Conservation (phyloP, 1,139 yeast species). For the Debaryomycetaceae sp. region DNA sequence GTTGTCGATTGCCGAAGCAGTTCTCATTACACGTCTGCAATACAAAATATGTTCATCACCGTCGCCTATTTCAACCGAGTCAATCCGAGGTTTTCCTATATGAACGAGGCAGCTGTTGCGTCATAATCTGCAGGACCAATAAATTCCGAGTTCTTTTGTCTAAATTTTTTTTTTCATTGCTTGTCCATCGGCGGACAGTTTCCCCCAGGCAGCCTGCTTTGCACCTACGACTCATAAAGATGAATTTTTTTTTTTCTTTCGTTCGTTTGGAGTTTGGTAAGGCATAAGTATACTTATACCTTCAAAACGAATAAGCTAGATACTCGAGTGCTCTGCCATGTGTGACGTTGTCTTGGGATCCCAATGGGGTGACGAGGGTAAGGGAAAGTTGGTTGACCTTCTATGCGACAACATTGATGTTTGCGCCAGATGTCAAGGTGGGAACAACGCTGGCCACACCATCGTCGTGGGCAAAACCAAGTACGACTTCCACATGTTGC, state of each 20-base stretch:
- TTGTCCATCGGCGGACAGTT: neutral
- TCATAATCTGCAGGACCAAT: too few relatives aligned
- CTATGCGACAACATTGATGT: slow-evolving; percentile 92
- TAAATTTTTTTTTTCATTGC: neutral
- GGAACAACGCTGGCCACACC: slow-evolving; percentile 98
- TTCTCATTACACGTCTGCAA: too few relatives aligned
- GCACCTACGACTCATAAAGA: neutral
- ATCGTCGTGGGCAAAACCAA: slow-evolving; percentile 84
- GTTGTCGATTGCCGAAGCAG: too few relatives aligned
- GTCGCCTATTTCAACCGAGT: too few relatives aligned
- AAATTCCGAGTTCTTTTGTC: too few relatives aligned
- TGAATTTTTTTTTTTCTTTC: slow-evolving; percentile 1
- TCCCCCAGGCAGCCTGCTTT: slow-evolving; percentile 2
- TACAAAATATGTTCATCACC: too few relatives aligned
- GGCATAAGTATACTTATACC: slow-evolving; percentile 7
- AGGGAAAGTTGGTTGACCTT: slow-evolving; percentile 93
- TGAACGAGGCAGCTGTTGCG: slow-evolving; percentile 1
- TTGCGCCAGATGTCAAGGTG: slow-evolving; percentile 98
- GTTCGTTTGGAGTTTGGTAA: slow-evolving; percentile 7
- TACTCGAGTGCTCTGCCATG: slow-evolving; percentile 31
- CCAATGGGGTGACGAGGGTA: slow-evolving; percentile 99
- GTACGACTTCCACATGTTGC: slow-evolving; percentile 98
- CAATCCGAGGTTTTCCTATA: too few relatives aligned
- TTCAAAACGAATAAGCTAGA: slow-evolving; percentile 4
- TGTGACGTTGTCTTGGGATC: slow-evolving; percentile 94